These are phyloP conservation scores for Wolfiporia cocos DNA, from an alignment of 1,284 basidiomycete species.

Conservation along the genomic window DNA sequence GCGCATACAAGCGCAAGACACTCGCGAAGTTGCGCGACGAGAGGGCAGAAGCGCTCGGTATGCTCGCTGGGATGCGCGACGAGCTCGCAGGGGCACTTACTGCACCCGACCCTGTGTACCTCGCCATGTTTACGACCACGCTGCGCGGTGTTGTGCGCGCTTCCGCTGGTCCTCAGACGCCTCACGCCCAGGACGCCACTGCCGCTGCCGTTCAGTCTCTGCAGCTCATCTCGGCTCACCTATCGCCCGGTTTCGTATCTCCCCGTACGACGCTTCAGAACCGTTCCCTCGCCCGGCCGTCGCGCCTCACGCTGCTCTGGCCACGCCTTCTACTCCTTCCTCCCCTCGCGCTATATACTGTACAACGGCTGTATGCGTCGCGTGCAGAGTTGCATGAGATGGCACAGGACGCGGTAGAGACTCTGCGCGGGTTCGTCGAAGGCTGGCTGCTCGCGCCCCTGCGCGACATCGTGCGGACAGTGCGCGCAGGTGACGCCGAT, in stretches of 20 bases:
- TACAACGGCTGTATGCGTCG: slow-evolving; percentile 43
- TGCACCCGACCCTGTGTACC: slow-evolving; percentile 9
- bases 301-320: slow-evolving; percentile 55
- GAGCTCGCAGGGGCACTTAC: slow-evolving; percentile 24
- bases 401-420: slow-evolving; percentile 60
- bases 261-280: slow-evolving; percentile 26
- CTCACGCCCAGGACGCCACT: slow-evolving; percentile 1
- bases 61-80: slow-evolving; percentile 47
- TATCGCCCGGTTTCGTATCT: slow-evolving; percentile 26
- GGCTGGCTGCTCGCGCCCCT: slow-evolving; percentile 89
- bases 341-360: slow-evolving; percentile 46
- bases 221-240: slow-evolving; percentile 16
- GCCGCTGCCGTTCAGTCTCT: slow-evolving; percentile 14
- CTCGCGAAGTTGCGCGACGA: slow-evolving; percentile 58
- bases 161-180: slow-evolving; percentile 12
- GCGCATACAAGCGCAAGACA: slow-evolving; percentile 47
- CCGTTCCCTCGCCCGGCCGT: slow-evolving; percentile 48
- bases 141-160: too few relatives aligned
- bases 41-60: slow-evolving; percentile 56
- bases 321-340: slow-evolving; percentile 63
- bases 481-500: slow-evolving; percentile 70
- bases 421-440: slow-evolving; percentile 69
- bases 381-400: slow-evolving; percentile 48
- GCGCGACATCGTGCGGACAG: slow-evolving; percentile 78
- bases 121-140: slow-evolving; percentile 13